Conservation (phyloP, 2,329 filamentous ascomycete species). For the Decorospora gaudefroyi region DNA sequence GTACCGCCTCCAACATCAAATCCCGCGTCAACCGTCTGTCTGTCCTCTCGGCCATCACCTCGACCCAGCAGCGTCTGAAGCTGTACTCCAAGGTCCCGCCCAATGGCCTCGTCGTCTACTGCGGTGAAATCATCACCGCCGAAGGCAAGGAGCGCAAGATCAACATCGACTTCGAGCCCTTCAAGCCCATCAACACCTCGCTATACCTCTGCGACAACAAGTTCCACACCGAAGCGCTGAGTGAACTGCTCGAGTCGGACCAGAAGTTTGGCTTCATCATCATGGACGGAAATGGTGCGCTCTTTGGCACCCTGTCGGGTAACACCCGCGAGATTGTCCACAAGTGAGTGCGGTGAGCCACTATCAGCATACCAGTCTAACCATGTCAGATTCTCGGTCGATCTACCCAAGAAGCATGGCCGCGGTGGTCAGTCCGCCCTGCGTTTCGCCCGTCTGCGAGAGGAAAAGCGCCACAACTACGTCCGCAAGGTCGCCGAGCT, state of each 20-base stretch:
- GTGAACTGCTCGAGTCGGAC: slow-evolving; percentile 95
- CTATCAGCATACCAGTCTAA: not conserved
- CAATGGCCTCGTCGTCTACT: slow-evolving; percentile 97
- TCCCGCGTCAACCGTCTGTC: slow-evolving; percentile 98
- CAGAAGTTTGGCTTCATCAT: slow-evolving; percentile 99
- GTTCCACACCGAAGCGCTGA: slow-evolving; percentile 96
- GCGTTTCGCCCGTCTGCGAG: slow-evolving; percentile 98
- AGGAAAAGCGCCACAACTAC: slow-evolving; percentile 99
- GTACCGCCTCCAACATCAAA: slow-evolving; percentile 99
- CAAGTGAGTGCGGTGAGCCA: slow-evolving; percentile 58
- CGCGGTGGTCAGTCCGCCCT: slow-evolving; percentile 99
- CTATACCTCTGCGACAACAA: slow-evolving; percentile 99
- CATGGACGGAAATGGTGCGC: slow-evolving; percentile 98
- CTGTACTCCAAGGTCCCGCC: slow-evolving; percentile 98
- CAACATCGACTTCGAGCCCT: slow-evolving; percentile 99
- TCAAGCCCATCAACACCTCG: slow-evolving; percentile 99
- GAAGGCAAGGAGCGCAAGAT: slow-evolving; percentile 99
- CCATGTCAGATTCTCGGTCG: slow-evolving; percentile 72
- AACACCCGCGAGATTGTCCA: slow-evolving; percentile 97
- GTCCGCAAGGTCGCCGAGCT: slow-evolving; percentile 97
- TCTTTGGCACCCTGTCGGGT: slow-evolving; percentile 95
- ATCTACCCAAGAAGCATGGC: slow-evolving; percentile 99
- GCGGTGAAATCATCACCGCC: slow-evolving; percentile 98
- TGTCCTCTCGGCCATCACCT: slow-evolving; percentile 96
- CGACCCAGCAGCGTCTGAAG: slow-evolving; percentile 98